Percentiles rank a stretch among this genome's conserved stretches.
phyloP scores from a whole-genome alignment of 2,329 filamentous ascomycete genomes.

The Ophiostoma populinum region DNA sequence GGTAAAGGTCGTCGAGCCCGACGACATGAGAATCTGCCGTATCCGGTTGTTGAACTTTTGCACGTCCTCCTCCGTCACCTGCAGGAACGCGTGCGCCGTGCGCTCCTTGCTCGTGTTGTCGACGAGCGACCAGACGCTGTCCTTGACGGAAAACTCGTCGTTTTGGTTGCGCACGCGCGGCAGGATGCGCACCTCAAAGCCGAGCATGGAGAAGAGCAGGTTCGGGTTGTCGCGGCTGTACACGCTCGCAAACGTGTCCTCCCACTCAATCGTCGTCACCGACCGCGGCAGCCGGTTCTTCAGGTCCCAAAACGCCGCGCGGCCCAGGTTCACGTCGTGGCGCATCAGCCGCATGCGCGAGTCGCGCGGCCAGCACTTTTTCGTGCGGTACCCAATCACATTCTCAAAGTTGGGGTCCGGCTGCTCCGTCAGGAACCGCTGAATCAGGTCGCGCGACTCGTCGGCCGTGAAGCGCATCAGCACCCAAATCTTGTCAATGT shows the following conservation, averaged over 20 bases:
- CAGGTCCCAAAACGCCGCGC: slow-evolving; percentile 96
- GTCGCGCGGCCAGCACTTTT: slow-evolving; percentile 98
- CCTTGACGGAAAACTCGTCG: slow-evolving; percentile 92
- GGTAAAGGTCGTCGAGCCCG: slow-evolving; percentile 96
- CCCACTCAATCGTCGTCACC: slow-evolving; percentile 96
- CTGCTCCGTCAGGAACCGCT: slow-evolving; percentile 93
- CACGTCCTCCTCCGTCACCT: slow-evolving; percentile 95
- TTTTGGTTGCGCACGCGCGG: slow-evolving; percentile 91
- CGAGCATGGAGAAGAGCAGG: slow-evolving; percentile 90
- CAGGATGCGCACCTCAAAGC: slow-evolving; percentile 90
- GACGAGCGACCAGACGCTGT: slow-evolving; percentile 94
- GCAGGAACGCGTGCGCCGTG: slow-evolving; percentile 91
- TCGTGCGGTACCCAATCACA: slow-evolving; percentile 96
- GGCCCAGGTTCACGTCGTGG: slow-evolving; percentile 92
- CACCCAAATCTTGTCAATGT: slow-evolving; percentile 97
- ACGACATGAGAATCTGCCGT: slow-evolving; percentile 96
- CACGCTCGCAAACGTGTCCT: slow-evolving; percentile 94
- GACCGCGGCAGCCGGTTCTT: slow-evolving; percentile 93
- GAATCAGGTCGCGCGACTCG: slow-evolving; percentile 87
- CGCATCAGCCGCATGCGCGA: slow-evolving; percentile 97
- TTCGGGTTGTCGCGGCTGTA: slow-evolving; percentile 98
- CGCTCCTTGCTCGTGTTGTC: slow-evolving; percentile 95
- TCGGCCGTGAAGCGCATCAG: slow-evolving; percentile 89
- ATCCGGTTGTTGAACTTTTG: slow-evolving; percentile 99
- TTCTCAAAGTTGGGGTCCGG: slow-evolving; percentile 99